A percentile compares a stretch with the other conserved stretches of the same genome.
These are phyloP conservation scores for Penicillium janthinellum DNA, from an alignment of 2,329 filamentous ascomycete species.

Conservation along the genomic window DNA sequence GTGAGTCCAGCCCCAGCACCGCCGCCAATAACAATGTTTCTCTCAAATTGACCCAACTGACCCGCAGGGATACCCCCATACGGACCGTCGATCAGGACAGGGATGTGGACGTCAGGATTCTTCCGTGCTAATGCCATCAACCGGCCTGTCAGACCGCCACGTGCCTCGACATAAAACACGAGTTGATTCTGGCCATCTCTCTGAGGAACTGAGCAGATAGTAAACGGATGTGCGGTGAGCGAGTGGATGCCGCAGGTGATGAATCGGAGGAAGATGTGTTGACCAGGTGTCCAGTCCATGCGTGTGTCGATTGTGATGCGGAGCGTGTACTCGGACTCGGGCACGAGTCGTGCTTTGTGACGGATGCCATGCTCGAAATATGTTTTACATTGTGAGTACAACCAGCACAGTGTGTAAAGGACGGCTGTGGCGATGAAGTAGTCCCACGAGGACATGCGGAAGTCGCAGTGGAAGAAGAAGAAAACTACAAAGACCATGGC, in stretches of 20 bases:
- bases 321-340: conserved; percentile 46
- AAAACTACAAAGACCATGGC: conserved; percentile 59
- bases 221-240: conserved; percentile 57
- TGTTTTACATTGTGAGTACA: conserved; percentile 51
- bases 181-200: conserved; percentile 40
- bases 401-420: conserved; percentile 53
- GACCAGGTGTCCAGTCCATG: conserved; percentile 54
- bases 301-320: conserved; percentile 49
- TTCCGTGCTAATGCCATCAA: conserved; percentile 46
- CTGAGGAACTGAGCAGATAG: conserved; percentile 54
- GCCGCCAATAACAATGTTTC: conserved; percentile 54
- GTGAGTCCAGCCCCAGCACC: conserved; percentile 60
- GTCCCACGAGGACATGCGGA: conserved; percentile 59
- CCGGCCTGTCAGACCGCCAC: conserved; percentile 53
- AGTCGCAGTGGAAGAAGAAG: conserved; percentile 64
- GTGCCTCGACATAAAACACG: conserved; percentile 57
- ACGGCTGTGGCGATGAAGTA: conserved; percentile 62
- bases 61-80: conserved; percentile 55
- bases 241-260: conserved; percentile 43
- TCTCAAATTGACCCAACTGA: conserved; percentile 44
- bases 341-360: conserved; percentile 45
- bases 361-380: conserved; percentile 54
- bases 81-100: conserved; percentile 60
- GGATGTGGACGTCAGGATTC: conserved; percentile 41
- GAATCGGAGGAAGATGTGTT: conserved; percentile 60